Base-by-base conservation (phyloP, 2,329 filamentous ascomycete species). In the Verticillium zaregamsianum region DNA sequence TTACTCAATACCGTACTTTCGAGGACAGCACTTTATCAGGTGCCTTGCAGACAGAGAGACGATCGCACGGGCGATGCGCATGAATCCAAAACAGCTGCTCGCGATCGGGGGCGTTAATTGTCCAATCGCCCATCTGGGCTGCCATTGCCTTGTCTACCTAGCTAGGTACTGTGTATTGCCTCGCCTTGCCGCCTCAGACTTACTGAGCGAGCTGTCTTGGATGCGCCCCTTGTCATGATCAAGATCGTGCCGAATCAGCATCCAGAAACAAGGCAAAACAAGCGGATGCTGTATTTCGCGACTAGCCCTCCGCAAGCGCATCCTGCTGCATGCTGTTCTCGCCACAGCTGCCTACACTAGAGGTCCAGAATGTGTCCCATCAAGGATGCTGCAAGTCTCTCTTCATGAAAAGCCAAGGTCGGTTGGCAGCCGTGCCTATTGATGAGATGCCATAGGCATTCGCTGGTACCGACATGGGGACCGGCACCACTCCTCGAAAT, bases 391-490 rank as follows among this genome's bases (percentile, higher is more conserved):
- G n/a, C 11, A 23, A 62, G 55, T 59, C 62, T 40, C 54, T 55
- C 49, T 62, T 64, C 55, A 59, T 40, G 61, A 75, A 80, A 63
- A 81, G 79, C 79, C 79, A 82, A 25, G 79, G 80, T 65, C 59
- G 61, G 59, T 61, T 66, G 60, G 62, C 56, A 60, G 62, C 58
- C 57, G 25, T 59, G 55, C 70, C 68, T 61, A 75, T 71, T 57
- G 66, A 66, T 65, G 67, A 75, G 15, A 23, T 5, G 45, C 70
- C 75, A 69, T 87, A 87, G 60, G 67, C 68, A 59, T 78, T 74
- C 17, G 82, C 85, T 14, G 90, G 89, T 64, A 81, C 74, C 68
- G 80, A 70, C 78, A 92, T 89, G 1, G 90, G 90, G 23, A 90
- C 78, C 39, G 88, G 87, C 35, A 91, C 73, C 8, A 73, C 74